Base-by-base conservation (phyloP, 2,329 filamentous ascomycete genomes). In the Fusarium kyushuense region DNA sequence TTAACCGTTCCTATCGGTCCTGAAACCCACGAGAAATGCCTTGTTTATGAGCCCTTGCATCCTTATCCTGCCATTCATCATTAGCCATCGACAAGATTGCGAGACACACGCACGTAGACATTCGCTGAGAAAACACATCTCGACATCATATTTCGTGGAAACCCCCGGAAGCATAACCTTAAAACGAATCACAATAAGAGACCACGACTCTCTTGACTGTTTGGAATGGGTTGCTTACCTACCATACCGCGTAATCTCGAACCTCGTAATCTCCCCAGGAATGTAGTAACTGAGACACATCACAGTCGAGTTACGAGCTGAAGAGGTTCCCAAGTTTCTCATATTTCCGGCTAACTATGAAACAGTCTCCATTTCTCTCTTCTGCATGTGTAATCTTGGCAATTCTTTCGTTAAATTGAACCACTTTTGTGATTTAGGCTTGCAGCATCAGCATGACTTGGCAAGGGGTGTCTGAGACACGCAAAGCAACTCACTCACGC, bases 211-310 rank as follows among this genome's bases (percentile, higher is more conserved):
- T 53, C 23, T 17, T 25, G 14, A 42, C 38, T 25, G 6, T 23
- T 19, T 52, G 55, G 65, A 68, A 68, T 68, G 65, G 14, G 36
- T 23, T 35, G 19, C 14, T 47, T 33, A 41, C 27, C 42, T 54
- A 32, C 23, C 42, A 40, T 32, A 40, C 46, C 42, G 30, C 52
- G 42, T 47, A 53, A 40, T 54, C 35, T 25, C 30, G 36, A 55
- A 51, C 47, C 53, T 30, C 23, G 38, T 23, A 70, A 59, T 69
- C 49, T 70, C 62, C 56, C 55, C 38, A 63, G 66, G 66, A 67
- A 70, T 69, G 62, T 36, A 43, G 13, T 30, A 38, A 32, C 48
- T 67, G 38, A 69, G 57, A 70, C 66, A 46, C 54, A 27, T 17
- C 40, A 45, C 35, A 33, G 21, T 36, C 23, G 19, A 41, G 45